Base-by-base conservation (phyloP, 345 rosid genomes). In the Erysimum cheiranthoides region DNA sequence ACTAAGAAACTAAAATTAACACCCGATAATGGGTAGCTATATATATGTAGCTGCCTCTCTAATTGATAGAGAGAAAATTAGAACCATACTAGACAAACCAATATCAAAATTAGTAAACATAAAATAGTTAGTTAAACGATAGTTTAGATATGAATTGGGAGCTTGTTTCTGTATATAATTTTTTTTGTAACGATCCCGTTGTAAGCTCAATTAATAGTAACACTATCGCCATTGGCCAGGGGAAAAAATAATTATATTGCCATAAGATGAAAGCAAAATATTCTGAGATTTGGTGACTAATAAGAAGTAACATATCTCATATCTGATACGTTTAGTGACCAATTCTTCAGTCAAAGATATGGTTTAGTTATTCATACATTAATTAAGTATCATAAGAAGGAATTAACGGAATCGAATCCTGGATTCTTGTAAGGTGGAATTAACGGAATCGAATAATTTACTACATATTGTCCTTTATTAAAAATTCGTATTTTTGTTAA, bases 301-400 rank as follows among this genome's bases (percentile, higher is more conserved):
- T 60, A 59, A 59, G 53, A 75, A 57, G 53, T 59, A 42, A 32
- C 62, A 68, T 42, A 76, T 68, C 51, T 61, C 62, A 68, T 42
- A 76, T 68, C 51, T 61, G 68, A 68, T 61, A 31, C 74, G 58
- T 69, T 25, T 38, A 21, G 16, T 50, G 74, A 75, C 69, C 70
- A 16, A 60, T 75, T 75, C 79, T 60, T 68, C 69, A 13, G 30
- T 61, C 40, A 68, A 69, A 62, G 25, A 76, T 69, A 76, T 61
- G 54, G 50, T 62, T 61, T 42, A 32, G 31, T 61, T 12, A 27
- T 58, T 28, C 43, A 38, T 39, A 12, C 34, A 18, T 25, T 46
- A 28, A 47, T 5, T 14, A 10, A 21, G 30, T 16, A 66, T 73
- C 34, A 27, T 5, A 60, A 59, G 3, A 52, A 53, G 12, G 54